Percentiles rank a stretch among this genome's conserved stretches.
Conservation (phyloP, 1,284 basidiomycete genomes). For the Fomitopsis schrenkii region DNA sequence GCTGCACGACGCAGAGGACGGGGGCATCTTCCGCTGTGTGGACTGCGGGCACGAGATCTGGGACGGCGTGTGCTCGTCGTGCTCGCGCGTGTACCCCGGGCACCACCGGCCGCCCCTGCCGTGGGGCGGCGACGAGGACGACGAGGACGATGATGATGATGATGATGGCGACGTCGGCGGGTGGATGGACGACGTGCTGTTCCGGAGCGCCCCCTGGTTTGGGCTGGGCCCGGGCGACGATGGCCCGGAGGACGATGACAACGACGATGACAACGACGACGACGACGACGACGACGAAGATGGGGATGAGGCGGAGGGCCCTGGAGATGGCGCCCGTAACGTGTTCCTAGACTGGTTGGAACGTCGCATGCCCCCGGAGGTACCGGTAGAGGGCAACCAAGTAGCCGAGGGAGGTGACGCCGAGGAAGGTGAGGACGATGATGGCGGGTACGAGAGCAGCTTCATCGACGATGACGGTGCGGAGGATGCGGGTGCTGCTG, state of each 20-base stretch:
- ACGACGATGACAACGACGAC: conserved; percentile 4
- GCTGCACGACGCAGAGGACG: conserved; percentile 66
- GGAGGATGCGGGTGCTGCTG: neutral
- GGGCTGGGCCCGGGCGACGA: conserved; percentile 23
- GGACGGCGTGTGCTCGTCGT: conserved; percentile 56
- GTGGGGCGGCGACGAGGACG: conserved; percentile 16
- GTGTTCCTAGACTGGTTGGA: conserved; percentile 1
- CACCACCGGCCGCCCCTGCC: conserved; percentile 26
- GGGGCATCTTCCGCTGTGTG: conserved; percentile 66
- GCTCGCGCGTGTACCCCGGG: conserved; percentile 53
- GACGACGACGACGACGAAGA: conserved; percentile 8
- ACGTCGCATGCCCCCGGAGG: neutral
- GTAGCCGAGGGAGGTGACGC: conserved; percentile 21
- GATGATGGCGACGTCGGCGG: neutral
- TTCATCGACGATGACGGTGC: conserved; percentile 40
- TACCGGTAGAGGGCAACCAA: neutral
- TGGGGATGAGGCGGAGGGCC: conserved; percentile 7
- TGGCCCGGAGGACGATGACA: conserved; percentile 14
- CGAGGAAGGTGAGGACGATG: conserved; percentile 21
- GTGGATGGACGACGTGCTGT: neutral
- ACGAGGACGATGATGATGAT: conserved; percentile 2
- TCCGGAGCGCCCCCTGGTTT: neutral
- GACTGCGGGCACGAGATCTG: conserved; percentile 75
- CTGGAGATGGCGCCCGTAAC: too few species aligned
- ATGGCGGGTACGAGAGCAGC: conserved; percentile 41